Base-by-base conservation (phyloP, 2,329 filamentous ascomycete species). In the Cladosporium phlei region DNA sequence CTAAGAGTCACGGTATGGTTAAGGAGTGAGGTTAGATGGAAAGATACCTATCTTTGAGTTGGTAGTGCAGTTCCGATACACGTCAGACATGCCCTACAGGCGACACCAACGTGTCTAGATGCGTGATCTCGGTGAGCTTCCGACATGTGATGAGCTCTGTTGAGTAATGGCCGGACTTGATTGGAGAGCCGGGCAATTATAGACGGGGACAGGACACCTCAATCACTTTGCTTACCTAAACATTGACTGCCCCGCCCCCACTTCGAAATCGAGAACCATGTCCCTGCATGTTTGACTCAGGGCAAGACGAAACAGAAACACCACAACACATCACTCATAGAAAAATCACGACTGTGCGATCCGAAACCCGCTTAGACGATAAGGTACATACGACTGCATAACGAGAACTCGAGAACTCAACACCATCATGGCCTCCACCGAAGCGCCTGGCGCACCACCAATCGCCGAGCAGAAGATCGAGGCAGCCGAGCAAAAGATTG, bases 401-500 rank as follows among this genome's bases (percentile, higher is more conserved):
- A 43, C 39, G 29, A 43, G 8, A 32, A 14, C 19, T 24, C 27
- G 33, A 20, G 21, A 33, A 12, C 24, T 6, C 24, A 11, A 34
- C 32, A 16, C 19, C 34, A 39, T 16, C 28, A 47, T 47, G 44
- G 29, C 44, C 17, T 47, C 44, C 44, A 39, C 34, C 20, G 30
- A 49, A 20, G 46, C 48, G 21, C 47, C 38, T 24, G 51, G 49
- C 35, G 51, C 54, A 24, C 56, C 55, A 10, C 53, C 53, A 24
- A 49, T 52, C 14, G 52, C 49, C 12, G 50, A 46, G 34, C 27
- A 34, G 22, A 30, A 46, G 25, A 38, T 51, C 29, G 45, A 52
- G 17, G 46, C 55, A 34, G 39, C 59, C 5, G 71, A 72, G 55
- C 77, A 81, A 57, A 70, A 73, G 34, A 75, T 80, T 55, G 75